These are phyloP conservation scores for Triticum timopheevii DNA, from an alignment of 176 grass and related monocot genomes.

Conservation along the genomic window DNA sequence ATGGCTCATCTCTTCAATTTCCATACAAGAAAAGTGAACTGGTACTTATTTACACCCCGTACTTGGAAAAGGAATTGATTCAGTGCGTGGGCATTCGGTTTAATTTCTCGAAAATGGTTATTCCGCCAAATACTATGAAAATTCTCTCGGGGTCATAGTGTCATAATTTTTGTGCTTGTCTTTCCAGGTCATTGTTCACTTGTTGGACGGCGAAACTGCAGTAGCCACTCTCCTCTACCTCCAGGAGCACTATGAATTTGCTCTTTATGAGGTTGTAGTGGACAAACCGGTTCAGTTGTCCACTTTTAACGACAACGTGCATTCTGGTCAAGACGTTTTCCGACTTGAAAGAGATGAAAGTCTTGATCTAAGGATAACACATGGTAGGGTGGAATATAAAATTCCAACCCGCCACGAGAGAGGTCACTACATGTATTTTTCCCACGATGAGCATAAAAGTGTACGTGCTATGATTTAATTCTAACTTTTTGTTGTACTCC, in stretches of 20 bases:
- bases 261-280: neutral
- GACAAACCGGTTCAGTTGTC: neutral
- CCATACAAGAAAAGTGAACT: no score
- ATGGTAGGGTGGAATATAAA: neutral
- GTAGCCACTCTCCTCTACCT: neutral
- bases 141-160: no score
- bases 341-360: neutral
- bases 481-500: neutral
- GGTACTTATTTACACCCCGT: no score
- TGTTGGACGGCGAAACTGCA: neutral
- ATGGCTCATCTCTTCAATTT: no score
- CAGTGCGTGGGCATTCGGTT: no score
- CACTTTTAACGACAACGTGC: neutral
- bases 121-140: no score
- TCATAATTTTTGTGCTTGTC: neutral
- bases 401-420: neutral
- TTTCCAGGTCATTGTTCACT: neutral
- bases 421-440: neutral
- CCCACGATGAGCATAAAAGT: neutral
- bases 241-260: slow-evolving; percentile 14
- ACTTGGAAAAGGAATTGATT: no score
- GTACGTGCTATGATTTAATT: neutral
- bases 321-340: neutral
- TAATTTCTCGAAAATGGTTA: no score
- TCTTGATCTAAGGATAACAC: neutral